Percentiles rank a stretch among this genome's conserved stretches.
phyloP scores from a whole-genome alignment of 208 protist genomes.

The Balamuthia mandrillaris region DNA sequence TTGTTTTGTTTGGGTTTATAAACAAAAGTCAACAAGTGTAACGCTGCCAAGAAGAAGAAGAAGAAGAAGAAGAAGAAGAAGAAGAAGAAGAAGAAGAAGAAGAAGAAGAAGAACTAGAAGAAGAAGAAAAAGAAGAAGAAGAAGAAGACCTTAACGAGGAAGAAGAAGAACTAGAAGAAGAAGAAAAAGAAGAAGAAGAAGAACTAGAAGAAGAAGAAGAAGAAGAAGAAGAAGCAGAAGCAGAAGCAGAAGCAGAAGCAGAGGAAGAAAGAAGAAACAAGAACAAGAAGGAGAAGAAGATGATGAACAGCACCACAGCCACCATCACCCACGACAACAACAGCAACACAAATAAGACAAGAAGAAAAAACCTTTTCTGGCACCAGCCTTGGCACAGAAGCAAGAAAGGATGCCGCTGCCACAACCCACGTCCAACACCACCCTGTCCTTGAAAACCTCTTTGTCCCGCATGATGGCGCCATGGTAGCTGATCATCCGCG shows the following conservation, averaged over 20 bases:
- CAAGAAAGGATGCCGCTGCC: conserved; percentile 7
- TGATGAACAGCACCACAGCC: neutral
- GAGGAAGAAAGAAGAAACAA: neutral
- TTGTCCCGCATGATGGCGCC: neutral
- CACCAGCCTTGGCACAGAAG: conserved; percentile 1
- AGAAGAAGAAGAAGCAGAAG: no score
- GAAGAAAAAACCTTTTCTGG: neutral
- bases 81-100: no score
- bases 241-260: no score
- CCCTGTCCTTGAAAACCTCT: conserved; percentile 33
- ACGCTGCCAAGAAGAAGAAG: neutral
- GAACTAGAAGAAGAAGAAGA: no score
- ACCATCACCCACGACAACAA: neutral
- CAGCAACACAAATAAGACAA: neutral
- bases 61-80: no score
- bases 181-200: no score
- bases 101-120: no score
- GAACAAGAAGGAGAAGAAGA: neutral
- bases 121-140: no score
- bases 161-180: no score
- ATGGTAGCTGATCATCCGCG: neutral
- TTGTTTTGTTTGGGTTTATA: neutral
- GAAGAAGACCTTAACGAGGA: no score
- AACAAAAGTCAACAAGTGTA: neutral
- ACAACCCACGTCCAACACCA: conserved; percentile 32